phyloP scores from a whole-genome alignment of 306 rosid species.

The Dalbergia cochinchinensis region DNA sequence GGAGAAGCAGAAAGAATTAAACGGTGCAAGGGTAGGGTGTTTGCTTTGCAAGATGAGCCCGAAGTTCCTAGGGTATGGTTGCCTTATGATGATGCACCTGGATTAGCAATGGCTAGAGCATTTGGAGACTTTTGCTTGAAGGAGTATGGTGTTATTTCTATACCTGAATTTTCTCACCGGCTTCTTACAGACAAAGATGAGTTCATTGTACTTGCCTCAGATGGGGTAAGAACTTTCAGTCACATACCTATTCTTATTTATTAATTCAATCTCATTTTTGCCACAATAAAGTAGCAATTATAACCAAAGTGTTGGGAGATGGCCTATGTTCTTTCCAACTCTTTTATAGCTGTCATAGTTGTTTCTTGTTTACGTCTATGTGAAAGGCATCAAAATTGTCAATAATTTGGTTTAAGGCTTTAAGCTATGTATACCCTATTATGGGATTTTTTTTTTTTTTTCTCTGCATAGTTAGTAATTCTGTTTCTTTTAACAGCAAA shows the following conservation, averaged over 20 bases:
- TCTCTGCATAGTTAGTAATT: not conserved
- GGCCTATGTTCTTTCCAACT: conserved; percentile 8
- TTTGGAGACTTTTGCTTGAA: conserved; percentile 97
- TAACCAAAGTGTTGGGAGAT: not conserved
- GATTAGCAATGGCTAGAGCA: conserved; percentile 99
- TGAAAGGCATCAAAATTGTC: conserved; percentile 29
- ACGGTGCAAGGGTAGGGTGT: conserved; percentile 90
- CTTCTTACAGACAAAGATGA: conserved; percentile 78
- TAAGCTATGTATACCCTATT: conserved; percentile 5
- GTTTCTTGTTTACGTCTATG: not conserved
- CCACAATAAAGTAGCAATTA: not conserved
- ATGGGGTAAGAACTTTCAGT: conserved; percentile 74
- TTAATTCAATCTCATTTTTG: not conserved
- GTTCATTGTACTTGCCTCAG: conserved; percentile 94
- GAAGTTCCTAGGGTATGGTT: conserved; percentile 95
- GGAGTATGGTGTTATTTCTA: conserved; percentile 94
- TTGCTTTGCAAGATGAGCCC: conserved; percentile 97
- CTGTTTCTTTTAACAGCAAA: not conserved
- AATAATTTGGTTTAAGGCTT: conserved; percentile 15
- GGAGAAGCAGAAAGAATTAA: conserved; percentile 97
- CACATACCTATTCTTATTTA: not conserved
- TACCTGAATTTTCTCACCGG: conserved; percentile 88
- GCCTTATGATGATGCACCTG: conserved; percentile 96
- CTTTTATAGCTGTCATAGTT: not conserved
- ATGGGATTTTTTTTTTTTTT: not conserved